Percentiles rank a stretch among this genome's conserved stretches.
Conservation (phyloP, 1,139 yeast species). For the Diutina catenulata region DNA sequence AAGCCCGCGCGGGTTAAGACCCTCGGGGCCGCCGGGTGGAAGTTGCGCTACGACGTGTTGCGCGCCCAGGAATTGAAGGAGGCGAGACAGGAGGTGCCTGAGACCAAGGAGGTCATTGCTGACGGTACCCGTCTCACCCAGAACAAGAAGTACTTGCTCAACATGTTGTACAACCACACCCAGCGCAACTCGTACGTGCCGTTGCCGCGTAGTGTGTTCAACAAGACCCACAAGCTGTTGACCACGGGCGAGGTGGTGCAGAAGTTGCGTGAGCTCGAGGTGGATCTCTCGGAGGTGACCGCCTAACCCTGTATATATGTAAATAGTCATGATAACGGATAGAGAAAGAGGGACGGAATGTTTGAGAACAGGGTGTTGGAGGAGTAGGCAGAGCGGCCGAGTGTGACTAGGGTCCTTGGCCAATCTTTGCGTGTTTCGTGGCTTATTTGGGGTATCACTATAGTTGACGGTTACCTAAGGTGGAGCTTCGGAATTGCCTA, state of each 20-base stretch:
- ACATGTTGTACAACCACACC: background rate
- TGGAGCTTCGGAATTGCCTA: too few species aligned
- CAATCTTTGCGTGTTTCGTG: background rate
- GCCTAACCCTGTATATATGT: background rate
- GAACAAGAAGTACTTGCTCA: slow-evolving; percentile 1
- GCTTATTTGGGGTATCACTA: too few species aligned
- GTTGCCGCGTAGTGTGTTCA: slow-evolving; percentile 23
- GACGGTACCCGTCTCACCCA: background rate
- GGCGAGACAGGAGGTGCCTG: slow-evolving; percentile 6
- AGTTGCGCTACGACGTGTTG: slow-evolving; percentile 64
- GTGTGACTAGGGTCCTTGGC: background rate
- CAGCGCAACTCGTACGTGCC: background rate
- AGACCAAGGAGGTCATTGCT: background rate
- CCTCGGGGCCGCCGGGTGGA: slow-evolving; percentile 88
- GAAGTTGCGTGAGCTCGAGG: slow-evolving; percentile 14
- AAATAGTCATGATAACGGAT: too few species aligned
- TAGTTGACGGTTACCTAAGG: too few species aligned
- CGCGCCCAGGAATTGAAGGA: slow-evolving; percentile 17
- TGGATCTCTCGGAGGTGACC: background rate
- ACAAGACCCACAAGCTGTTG: slow-evolving; percentile 31
- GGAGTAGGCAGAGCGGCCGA: background rate
- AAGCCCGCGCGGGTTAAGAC: slow-evolving; percentile 85
- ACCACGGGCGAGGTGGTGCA: slow-evolving; percentile 31
- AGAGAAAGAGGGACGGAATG: background rate
- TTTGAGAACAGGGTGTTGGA: background rate